Evolutionary conservation across 371 early-diverging fungal species (phyloP).

Genomic region (Mucor plumbeus): DNA sequence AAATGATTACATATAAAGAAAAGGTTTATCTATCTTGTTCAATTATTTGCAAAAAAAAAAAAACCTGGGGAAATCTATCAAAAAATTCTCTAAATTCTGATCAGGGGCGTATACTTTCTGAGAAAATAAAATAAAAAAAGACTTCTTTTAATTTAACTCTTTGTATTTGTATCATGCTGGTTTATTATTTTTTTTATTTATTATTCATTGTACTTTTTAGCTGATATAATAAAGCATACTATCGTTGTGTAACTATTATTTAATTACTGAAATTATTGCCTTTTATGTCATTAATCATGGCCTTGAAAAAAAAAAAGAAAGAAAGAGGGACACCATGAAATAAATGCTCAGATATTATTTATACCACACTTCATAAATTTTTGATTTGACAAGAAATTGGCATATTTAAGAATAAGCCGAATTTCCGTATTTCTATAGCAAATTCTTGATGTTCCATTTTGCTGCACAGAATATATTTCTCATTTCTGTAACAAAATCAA

Average conservation of each 20-base stretch:
- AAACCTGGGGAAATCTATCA: background rate
- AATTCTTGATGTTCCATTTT: background rate
- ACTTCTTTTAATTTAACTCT: background rate
- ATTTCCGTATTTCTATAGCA: too few species aligned
- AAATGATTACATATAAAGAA: background rate
- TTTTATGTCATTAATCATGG: background rate
- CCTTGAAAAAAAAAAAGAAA: too few species aligned
- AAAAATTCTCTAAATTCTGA: background rate
- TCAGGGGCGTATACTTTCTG: background rate
- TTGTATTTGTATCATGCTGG: background rate
- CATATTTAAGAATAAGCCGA: too few species aligned
- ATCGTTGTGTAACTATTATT: background rate
- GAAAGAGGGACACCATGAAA: too few species aligned
- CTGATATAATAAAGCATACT: background rate
- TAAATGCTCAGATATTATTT: too few species aligned
- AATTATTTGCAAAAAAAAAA: too few species aligned
- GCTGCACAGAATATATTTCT: background rate
- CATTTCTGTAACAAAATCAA: too few species aligned
- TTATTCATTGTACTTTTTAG: background rate
- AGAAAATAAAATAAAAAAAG: too few species aligned
- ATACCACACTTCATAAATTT: too few species aligned
- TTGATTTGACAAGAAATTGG: too few species aligned
- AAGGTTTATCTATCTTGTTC: background rate
- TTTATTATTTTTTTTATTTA: background rate
- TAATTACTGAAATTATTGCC: slow-evolving; percentile 10